Base-by-base conservation (phyloP, 2,329 filamentous ascomycete species). In the Corniculantispora saksenae region DNA sequence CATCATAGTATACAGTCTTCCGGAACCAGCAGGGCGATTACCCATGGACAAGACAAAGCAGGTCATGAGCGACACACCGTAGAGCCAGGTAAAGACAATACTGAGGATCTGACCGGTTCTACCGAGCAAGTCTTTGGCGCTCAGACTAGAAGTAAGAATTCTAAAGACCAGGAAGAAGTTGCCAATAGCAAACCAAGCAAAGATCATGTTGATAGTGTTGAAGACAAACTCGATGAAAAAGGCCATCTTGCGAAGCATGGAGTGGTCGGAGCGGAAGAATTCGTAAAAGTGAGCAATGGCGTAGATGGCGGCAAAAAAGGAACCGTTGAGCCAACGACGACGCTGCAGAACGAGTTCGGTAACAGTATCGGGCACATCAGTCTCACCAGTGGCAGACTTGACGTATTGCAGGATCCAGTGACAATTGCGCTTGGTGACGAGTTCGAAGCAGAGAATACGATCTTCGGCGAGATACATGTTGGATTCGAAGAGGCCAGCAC, bases 381-480 rank as follows among this genome's bases (percentile, higher is more conserved):
- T 99, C 82, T 99, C 95, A 69, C 95, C 95, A 12, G 88, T 97
- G 15, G 95, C 92, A 2, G 94, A 97, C 80, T 99, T 99, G 82
- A 99, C 95, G 74, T 99, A 99, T 75, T 97, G 94, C 72, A 99
- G 80, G 66, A 98, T 92, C 95, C 95, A 99, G 74, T 94, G 91
- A 76, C 94, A 97, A 75, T 97, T 97, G 69, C 95, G 89, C 82
- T 99, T 99, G 54, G 94, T 93, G 67, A 99, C 95, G 60, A 99
- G 88, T 80, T 99, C 95, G 84, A 97, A 99, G 79, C 95, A 99
- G 43, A 99, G 88, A 75, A 99, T 99, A 83, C 95, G 92, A 85
- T 99, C 95, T 76, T 99, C 95, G 64, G 95, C 95, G 66, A 99
- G 86, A 75, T 98, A 99, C 95, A 99, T 99, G 79, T 99, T 99